Conservation (phyloP, 257 asterid genomes). For the Nicotiana noctiflora region DNA sequence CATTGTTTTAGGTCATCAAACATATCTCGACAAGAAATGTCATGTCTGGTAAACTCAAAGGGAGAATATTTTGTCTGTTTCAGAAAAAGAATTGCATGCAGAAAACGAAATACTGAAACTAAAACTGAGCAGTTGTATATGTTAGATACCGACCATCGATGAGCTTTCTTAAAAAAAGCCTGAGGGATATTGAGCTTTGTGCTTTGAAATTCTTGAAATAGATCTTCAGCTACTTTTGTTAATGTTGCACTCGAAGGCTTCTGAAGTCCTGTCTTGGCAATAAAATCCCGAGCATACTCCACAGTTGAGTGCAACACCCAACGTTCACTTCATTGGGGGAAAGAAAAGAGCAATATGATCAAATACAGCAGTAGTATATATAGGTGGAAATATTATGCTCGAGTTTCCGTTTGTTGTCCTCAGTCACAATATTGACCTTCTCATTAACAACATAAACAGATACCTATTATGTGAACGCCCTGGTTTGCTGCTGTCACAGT, state of each 20-base stretch:
- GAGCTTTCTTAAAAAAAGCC: conserved; percentile 74
- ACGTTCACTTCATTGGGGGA: conserved; percentile 41
- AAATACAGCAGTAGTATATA: neutral
- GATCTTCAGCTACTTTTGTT: conserved; percentile 62
- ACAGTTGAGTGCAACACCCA: conserved; percentile 93
- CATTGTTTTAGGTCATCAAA: too few relatives aligned
- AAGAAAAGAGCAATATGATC: neutral
- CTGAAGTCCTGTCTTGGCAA: conserved; percentile 64
- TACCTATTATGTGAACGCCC: conserved; percentile 64
- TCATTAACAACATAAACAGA: conserved; percentile 5
- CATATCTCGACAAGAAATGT: neutral
- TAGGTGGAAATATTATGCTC: neutral
- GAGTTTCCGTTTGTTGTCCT: neutral
- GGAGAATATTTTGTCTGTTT: neutral
- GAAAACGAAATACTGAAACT: neutral
- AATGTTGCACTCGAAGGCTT: conserved; percentile 53
- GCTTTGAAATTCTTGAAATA: conserved; percentile 59
- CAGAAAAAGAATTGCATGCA: neutral
- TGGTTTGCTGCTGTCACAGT: conserved; percentile 83
- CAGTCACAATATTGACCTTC: neutral
- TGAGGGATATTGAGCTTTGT: conserved; percentile 46
- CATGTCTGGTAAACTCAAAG: neutral
- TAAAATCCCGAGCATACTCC: conserved; percentile 56
- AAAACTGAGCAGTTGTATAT: neutral
- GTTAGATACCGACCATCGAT: conserved; percentile 62